Conservation (phyloP, 345 rosid species). For the Trapa incisa region DNA sequence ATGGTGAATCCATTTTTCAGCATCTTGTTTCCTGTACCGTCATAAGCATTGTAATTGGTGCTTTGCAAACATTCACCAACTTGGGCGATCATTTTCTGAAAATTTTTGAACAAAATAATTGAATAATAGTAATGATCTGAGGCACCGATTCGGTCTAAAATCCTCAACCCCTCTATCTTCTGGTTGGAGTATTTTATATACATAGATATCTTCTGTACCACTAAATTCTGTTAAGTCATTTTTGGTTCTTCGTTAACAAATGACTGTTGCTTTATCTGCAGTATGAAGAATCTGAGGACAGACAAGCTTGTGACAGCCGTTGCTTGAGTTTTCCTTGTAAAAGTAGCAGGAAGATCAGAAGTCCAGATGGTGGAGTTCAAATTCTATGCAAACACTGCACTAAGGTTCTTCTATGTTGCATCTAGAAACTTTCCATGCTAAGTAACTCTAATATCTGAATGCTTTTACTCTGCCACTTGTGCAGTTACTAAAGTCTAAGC, state of each 20-base stretch:
- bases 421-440: neutral
- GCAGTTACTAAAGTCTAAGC: constrained; percentile 73
- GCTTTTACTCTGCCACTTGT: constrained; percentile 7
- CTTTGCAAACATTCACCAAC: neutral
- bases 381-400: constrained; percentile 60
- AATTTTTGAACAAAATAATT: neutral
- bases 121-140: too few relatives aligned
- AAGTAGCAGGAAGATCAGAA: constrained; percentile 37
- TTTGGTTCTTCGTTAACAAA: neutral
- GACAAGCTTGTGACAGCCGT: constrained; percentile 56
- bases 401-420: constrained; percentile 35
- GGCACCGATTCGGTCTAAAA: neutral
- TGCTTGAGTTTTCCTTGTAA: constrained; percentile 47
- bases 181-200: neutral
- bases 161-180: neutral
- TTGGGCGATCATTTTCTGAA: neutral
- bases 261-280: neutral
- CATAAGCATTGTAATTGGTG: neutral
- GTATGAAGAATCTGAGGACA: neutral
- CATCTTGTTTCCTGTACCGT: neutral
- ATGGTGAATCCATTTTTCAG: neutral
- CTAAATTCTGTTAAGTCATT: too few relatives aligned
- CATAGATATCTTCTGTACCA: too few relatives aligned
- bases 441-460: constrained; percentile 7
- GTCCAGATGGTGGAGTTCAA: constrained; percentile 35